Base-by-base conservation (phyloP, 495 filamentous ascomycete genomes). In the Penicillium parvum region DNA sequence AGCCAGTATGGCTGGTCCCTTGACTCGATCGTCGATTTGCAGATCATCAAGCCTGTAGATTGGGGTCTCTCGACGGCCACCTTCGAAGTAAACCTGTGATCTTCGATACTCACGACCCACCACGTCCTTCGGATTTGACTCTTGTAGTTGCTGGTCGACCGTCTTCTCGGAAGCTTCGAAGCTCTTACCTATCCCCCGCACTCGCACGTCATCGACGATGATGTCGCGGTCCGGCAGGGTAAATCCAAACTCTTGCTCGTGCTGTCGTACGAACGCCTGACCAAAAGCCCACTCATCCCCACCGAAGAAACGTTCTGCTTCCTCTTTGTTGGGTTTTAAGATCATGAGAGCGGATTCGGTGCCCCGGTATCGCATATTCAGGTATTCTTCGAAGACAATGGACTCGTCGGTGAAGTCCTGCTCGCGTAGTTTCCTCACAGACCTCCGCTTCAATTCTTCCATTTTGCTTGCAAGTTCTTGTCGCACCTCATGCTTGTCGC, bases 181-280 rank as follows among this genome's bases (percentile, higher is more conserved):
- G 4, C 44, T 41, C 45, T 56, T 95, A 63, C 87, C 65, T 21
- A 96, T 94, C 9, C 90, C 90, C 40, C 91, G 72, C 6, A 90
- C 88, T 14, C 92, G 81, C 8, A 96, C 83, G 63, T 96, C 91
- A 43, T 97, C 92, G 17, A 97, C 79, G 37, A 97, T 86, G 29
- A 96, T 89, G 52, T 96, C 86, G 35, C 91, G 74, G 32, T 45
- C 47, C 6, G 90, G 87, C 2, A 95, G 69, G 1, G 88, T 91
- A 55, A 98, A 96, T 0, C 89, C 91, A 60, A 96, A 98, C 55
- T 96, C 92, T 52, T 91, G 90, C 25, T 90, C 79, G 55, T 98
- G 91, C 39, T 94, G 85, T 52, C 77, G 77, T 9, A 91, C 72
- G 48, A 98, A 98, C 0, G 85, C 88, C 46, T 82, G 78, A 5